Conservation (phyloP, 2,329 filamentous ascomycete genomes). For the Cadophora gregata region DNA sequence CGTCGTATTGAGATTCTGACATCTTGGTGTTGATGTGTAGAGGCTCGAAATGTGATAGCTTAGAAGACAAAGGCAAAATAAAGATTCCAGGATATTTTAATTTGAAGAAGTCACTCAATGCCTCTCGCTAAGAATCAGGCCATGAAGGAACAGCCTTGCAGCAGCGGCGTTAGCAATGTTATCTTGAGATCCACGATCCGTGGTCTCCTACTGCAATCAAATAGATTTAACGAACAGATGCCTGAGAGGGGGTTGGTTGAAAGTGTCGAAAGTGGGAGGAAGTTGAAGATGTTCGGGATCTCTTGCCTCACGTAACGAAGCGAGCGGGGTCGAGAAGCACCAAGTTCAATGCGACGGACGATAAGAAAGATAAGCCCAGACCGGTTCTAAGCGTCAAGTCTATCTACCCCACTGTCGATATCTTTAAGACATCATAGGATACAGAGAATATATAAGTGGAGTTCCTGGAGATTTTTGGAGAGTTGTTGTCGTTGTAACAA, state of each 20-base stretch:
- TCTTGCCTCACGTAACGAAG: conserved; percentile 17
- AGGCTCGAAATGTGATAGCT: background rate
- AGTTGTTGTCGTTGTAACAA: background rate
- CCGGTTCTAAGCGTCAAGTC: conserved; percentile 17
- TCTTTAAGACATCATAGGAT: background rate
- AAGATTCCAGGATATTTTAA: background rate
- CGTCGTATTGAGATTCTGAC: conserved; percentile 21
- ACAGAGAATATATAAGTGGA: background rate
- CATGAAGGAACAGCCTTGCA: background rate
- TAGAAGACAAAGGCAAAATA: background rate
- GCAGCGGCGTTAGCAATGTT: background rate
- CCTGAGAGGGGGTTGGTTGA: background rate
- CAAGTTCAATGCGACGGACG: background rate
- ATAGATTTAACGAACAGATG: background rate
- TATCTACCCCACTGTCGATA: conserved; percentile 15
- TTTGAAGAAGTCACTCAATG: background rate
- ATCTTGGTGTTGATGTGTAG: background rate
- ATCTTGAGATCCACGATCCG: background rate
- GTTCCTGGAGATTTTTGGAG: background rate
- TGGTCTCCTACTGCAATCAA: conserved; percentile 9
- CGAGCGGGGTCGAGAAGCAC: conserved; percentile 5
- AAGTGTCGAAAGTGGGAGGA: conserved; percentile 19
- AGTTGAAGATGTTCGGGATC: conserved; percentile 23
- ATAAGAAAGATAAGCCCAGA: conserved; percentile 18
- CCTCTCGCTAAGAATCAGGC: background rate